phyloP scores from a whole-genome alignment of 2,329 filamentous ascomycete genomes.

The Tolypocladium endophyticum region DNA sequence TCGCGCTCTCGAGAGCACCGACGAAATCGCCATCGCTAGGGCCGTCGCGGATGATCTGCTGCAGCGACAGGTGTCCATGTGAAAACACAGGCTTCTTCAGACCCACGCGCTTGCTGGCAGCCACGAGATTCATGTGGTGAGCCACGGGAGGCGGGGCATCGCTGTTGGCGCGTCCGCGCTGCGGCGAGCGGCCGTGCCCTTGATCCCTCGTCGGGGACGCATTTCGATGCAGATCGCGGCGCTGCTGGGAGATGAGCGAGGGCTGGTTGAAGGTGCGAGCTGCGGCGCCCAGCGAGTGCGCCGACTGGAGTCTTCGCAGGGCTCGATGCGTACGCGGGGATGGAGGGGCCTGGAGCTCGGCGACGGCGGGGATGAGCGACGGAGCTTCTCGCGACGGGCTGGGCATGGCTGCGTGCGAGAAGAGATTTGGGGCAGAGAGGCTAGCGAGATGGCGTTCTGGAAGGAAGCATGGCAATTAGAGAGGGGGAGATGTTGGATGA shows the following conservation, averaged over 20 bases:
- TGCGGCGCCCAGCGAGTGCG: constrained; percentile 53
- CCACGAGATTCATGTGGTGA: constrained; percentile 25
- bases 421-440: neutral
- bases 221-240: constrained; percentile 33
- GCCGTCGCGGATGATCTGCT: constrained; percentile 70
- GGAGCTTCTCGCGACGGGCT: constrained; percentile 5
- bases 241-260: constrained; percentile 54
- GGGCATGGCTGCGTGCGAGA: constrained; percentile 4
- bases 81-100: constrained; percentile 33
- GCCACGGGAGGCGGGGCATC: constrained; percentile 43
- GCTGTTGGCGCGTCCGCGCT: constrained; percentile 60
- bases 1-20: constrained; percentile 57
- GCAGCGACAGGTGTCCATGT: constrained; percentile 52
- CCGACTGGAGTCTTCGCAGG: constrained; percentile 65
- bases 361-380: neutral
- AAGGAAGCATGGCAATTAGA: neutral
- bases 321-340: constrained; percentile 57
- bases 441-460: neutral
- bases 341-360: constrained; percentile 41
- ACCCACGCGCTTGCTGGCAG: constrained; percentile 26
- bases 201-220: constrained; percentile 19
- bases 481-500: neutral
- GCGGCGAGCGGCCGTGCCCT: constrained; percentile 28
- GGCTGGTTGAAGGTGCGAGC: constrained; percentile 32
- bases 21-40: constrained; percentile 60